Conservation (phyloP, 345 rosid genomes). For the Microcos paniculata region DNA sequence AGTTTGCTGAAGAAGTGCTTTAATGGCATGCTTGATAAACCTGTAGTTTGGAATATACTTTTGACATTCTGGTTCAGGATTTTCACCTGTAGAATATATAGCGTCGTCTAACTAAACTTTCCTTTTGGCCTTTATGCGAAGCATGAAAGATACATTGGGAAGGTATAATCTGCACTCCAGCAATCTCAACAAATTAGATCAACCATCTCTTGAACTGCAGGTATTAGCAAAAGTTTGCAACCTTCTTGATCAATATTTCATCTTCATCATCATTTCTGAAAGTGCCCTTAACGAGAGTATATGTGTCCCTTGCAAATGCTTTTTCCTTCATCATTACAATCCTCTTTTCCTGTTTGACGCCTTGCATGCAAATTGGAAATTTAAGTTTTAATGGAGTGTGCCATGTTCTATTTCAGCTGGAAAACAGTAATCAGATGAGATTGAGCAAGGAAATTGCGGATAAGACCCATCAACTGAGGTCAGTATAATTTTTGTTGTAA, state of each 20-base stretch:
- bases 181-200: slow-evolving; percentile 41
- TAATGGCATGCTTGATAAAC: too few species aligned
- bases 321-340: background rate
- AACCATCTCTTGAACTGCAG: slow-evolving; percentile 60
- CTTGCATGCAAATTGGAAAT: background rate
- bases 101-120: background rate
- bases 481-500: background rate
- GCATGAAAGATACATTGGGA: slow-evolving; percentile 48
- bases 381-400: background rate
- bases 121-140: too few species aligned
- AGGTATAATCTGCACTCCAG: slow-evolving; percentile 49
- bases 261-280: background rate
- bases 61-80: too few species aligned
- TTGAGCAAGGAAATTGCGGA: slow-evolving; percentile 56
- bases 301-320: background rate
- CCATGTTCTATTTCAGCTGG: slow-evolving; percentile 33
- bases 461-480: slow-evolving; percentile 58
- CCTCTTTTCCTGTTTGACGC: background rate
- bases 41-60: too few species aligned
- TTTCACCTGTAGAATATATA: background rate
- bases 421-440: slow-evolving; percentile 35
- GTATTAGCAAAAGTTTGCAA: slow-evolving; percentile 20
- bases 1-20: background rate
- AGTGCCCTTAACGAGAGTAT: background rate
- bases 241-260: background rate